Percentiles rank a stretch among this genome's conserved stretches.
Conservation (phyloP, 345 rosid genomes). For the Eucalyptus pumila region DNA sequence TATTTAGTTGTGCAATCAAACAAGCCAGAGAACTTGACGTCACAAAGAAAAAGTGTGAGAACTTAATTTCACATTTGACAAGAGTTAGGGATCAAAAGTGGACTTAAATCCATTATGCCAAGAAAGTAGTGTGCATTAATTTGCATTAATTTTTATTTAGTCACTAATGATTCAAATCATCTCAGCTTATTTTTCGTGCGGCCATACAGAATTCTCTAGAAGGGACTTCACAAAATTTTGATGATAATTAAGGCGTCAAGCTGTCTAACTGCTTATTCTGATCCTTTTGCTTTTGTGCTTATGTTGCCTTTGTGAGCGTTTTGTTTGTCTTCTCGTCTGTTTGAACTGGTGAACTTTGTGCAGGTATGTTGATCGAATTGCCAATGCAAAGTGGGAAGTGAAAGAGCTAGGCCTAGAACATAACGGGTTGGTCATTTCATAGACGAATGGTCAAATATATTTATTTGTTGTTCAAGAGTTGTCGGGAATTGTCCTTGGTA, state of each 20-base stretch:
- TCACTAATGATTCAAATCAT: neutral
- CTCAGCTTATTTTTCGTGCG: neutral
- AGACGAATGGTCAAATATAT: neutral
- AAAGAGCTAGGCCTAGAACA: constrained; percentile 98
- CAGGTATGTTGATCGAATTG: constrained; percentile 90
- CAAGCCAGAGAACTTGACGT: neutral
- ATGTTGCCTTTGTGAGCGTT: neutral
- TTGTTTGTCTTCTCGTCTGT: neutral
- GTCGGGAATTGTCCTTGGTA: neutral
- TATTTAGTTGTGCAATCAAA: neutral
- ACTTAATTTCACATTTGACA: neutral
- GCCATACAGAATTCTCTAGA: neutral
- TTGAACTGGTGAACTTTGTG: neutral
- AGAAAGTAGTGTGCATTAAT: neutral
- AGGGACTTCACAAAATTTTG: neutral
- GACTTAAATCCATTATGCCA: neutral
- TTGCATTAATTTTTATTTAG: neutral
- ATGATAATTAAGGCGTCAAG: neutral
- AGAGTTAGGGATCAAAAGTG: neutral
- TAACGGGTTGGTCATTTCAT: constrained; percentile 68
- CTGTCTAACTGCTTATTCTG: neutral
- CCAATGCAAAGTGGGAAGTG: constrained; percentile 92
- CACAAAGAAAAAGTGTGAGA: neutral
- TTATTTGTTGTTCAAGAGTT: neutral
- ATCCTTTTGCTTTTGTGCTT: neutral